Base-by-base conservation (phyloP, 305 asterid genomes). In the Fraxinus angustifolia region DNA sequence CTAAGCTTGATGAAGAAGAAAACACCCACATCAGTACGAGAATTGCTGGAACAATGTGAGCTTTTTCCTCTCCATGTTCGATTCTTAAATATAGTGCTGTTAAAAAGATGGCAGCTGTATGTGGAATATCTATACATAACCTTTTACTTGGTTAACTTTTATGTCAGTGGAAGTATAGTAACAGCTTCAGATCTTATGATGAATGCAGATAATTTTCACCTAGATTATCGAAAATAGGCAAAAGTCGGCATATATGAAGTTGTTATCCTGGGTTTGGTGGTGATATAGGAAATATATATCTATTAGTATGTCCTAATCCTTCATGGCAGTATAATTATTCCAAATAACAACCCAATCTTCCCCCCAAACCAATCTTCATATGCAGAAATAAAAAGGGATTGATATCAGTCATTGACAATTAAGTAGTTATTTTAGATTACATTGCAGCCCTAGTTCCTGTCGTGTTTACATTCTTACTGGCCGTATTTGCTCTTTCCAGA, bases 11-110 rank as follows among this genome's bases (percentile, higher is more conserved):
- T 77, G 98, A 93, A 87, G 98, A 93, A 76, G 99, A 92, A 87
- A 86, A 91, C 73, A 95, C 97, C n/a, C 99, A 93, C 84, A 95
- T 93, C 50, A 95, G 99, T 87, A 95, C 98, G 4, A 89, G 98
- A 73, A 91, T 95, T 31, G 97, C 98, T 62, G 99, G 99, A 81
- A 95, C 99, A 53, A 50, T 92, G 99, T 95, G 84, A 82, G 88
- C 38, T 82, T 68, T 23, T 56, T 75, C 45, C 76, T 38, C 48
- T 28, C 6, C 6, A 33, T 81, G 10, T 31, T 80, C 36, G 10
- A 53, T 73, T 68, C 19, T 75, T 12, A 40, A 75, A 35, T 34
- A 36, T 6, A 8, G 23, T 35, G 77, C 1, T 35, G 34, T 60
- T 38, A 6, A 14, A 78, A 48, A 68, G 56, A 40, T 50, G 48